phyloP scores from a whole-genome alignment of 78 protist genomes.

The Polysphondylium violaceum region DNA sequence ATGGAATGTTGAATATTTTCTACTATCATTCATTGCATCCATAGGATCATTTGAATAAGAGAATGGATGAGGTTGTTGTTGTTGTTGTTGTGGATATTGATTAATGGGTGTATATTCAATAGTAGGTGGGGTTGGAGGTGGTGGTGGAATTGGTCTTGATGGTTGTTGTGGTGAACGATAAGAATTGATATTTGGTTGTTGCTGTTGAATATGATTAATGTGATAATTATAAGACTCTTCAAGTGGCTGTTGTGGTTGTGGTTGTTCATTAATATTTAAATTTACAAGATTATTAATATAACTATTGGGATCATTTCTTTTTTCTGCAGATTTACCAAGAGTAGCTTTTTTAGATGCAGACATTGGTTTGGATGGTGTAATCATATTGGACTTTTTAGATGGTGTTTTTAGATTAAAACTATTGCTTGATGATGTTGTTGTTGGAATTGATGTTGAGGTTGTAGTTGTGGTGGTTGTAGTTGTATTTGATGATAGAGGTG shows the following conservation, averaged over 20 bases:
- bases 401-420: no score
- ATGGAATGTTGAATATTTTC: no score
- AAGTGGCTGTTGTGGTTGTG: not conserved
- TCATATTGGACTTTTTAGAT: no score
- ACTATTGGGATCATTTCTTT: no score
- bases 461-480: not conserved
- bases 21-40: no score
- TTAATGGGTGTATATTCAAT: not conserved
- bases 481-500: not conserved
- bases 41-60: not conserved
- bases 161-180: not conserved
- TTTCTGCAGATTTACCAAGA: no score
- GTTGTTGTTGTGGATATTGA: not conserved
- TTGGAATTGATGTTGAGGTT: not conserved
- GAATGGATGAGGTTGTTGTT: not conserved
- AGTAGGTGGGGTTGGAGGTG: not conserved
- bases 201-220: not conserved
- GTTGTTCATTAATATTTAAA: not conserved
- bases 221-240: no score
- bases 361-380: no score
- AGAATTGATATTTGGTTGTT: not conserved
- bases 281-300: no score
- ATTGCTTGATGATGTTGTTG: no score
- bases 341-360: no score
- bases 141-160: not conserved